A percentile compares a stretch with the other conserved stretches of the same genome.
Conservation (phyloP, 1,284 basidiomycete genomes). For the Lentinula novae-zelandiae region DNA sequence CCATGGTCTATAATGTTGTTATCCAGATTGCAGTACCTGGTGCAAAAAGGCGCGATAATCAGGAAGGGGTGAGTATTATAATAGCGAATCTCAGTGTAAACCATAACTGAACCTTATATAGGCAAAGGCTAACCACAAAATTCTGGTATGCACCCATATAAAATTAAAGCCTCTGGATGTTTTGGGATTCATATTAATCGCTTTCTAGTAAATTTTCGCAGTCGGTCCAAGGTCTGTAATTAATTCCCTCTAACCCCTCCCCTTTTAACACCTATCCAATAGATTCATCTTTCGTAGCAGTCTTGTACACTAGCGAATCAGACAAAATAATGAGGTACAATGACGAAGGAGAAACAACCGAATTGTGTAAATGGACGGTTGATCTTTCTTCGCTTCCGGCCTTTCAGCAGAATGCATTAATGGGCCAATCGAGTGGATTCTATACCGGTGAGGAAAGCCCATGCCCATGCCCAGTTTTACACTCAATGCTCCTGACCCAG, state of each 20-base stretch:
- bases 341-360: constrained; percentile 72
- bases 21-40: constrained; percentile 72
- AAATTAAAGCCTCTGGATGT: background rate
- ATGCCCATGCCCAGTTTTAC: background rate
- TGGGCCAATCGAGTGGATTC: constrained; percentile 57
- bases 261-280: constrained; percentile 22
- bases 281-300: constrained; percentile 73
- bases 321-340: constrained; percentile 76
- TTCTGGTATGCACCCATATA: constrained; percentile 53
- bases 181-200: background rate
- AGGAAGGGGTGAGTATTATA: constrained; percentile 61
- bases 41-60: constrained; percentile 78
- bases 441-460: constrained; percentile 59
- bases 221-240: constrained; percentile 48
- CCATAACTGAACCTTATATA: constrained; percentile 22
- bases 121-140: constrained; percentile 73
- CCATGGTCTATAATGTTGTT: constrained; percentile 19
- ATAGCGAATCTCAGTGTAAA: constrained; percentile 17
- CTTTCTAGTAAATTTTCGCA: constrained; percentile 68
- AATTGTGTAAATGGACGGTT: constrained; percentile 84
- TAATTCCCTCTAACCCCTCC: background rate
- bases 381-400: constrained; percentile 72
- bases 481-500: constrained; percentile 28
- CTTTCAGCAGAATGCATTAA: constrained; percentile 63
- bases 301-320: constrained; percentile 70